A percentile compares a stretch with the other conserved stretches of the same genome.
phyloP scores from a whole-genome alignment of 164 flowering plant species.

The Vitis rotundifolia region DNA sequence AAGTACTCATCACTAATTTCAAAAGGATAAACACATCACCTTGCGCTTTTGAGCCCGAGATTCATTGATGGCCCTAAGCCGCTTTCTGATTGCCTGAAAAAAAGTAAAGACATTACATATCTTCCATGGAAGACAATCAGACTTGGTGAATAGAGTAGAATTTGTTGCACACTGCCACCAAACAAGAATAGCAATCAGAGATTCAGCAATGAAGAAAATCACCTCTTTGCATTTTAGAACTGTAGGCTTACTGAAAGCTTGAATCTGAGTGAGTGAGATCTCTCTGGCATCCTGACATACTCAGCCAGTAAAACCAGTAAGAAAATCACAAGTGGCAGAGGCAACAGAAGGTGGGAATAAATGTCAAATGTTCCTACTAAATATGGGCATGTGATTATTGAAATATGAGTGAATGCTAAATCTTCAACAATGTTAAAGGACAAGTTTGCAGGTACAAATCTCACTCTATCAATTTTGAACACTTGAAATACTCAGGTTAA shows the following conservation, averaged over 20 bases:
- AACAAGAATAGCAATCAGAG: background rate
- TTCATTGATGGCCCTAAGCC: slow-evolving; percentile 88
- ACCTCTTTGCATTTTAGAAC: slow-evolving; percentile 90
- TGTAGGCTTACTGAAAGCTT: slow-evolving; percentile 54
- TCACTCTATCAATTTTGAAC: too few species aligned
- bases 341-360: background rate
- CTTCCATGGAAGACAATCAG: background rate
- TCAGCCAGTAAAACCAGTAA: slow-evolving; percentile 1
- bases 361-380: too few species aligned
- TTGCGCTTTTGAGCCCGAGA: slow-evolving; percentile 97
- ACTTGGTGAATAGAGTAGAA: background rate
- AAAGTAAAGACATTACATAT: background rate
- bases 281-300: slow-evolving; percentile 78
- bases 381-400: too few species aligned
- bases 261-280: slow-evolving; percentile 63
- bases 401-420: background rate
- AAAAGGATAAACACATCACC: slow-evolving; percentile 43
- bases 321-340: background rate
- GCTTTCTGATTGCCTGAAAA: slow-evolving; percentile 75
- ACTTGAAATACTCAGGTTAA: too few species aligned
- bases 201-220: slow-evolving; percentile 11
- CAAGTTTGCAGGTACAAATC: too few species aligned
- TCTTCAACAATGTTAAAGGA: too few species aligned
- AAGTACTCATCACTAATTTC: background rate
- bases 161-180: background rate